Evolutionary conservation across 768 basidiomycete species (phyloP).

Genomic region (Phanerochaete carnosa): DNA sequence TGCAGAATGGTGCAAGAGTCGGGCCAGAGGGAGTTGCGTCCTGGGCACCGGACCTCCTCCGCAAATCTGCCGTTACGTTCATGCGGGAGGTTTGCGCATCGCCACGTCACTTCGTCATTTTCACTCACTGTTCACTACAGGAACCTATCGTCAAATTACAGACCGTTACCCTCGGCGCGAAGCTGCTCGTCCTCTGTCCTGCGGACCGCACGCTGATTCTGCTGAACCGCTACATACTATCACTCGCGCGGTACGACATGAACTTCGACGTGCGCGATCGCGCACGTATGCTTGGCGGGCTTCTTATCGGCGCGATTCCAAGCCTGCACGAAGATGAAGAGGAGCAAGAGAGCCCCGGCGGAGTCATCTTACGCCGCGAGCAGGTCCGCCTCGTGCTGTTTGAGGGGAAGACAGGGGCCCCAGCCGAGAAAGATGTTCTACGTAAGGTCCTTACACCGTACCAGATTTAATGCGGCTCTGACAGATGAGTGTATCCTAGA

Average conservation of each 20-base stretch:
- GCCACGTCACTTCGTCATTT: background rate
- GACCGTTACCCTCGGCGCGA: conserved; percentile 80
- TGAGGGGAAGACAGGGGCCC: conserved; percentile 58
- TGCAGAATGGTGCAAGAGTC: conserved; percentile 17
- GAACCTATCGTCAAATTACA: conserved; percentile 74
- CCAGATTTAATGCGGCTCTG: background rate
- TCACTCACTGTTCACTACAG: conserved; percentile 31
- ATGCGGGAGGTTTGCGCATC: conserved; percentile 52
- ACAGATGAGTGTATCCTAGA: conserved; percentile 21
- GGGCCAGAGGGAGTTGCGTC: conserved; percentile 55
- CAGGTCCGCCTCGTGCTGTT: conserved; percentile 81
- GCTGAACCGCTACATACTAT: conserved; percentile 70
- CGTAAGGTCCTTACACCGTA: conserved; percentile 6
- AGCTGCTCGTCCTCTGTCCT: conserved; percentile 72
- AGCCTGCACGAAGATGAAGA: conserved; percentile 22
- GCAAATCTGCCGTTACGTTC: conserved; percentile 77
- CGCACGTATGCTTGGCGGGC: conserved; percentile 69
- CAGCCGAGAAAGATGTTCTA: background rate
- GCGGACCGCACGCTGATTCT: conserved; percentile 45
- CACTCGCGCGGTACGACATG: conserved; percentile 82
- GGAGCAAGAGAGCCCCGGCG: conserved; percentile 47
- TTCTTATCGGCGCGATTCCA: conserved; percentile 54
- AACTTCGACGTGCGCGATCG: conserved; percentile 93
- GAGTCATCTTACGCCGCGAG: conserved; percentile 78
- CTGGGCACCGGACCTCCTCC: conserved; percentile 88